Percentiles rank a stretch among this genome's conserved stretches.
phyloP scores from a whole-genome alignment of 805 yeast species.

The Nakazawaea laoshanensis region DNA sequence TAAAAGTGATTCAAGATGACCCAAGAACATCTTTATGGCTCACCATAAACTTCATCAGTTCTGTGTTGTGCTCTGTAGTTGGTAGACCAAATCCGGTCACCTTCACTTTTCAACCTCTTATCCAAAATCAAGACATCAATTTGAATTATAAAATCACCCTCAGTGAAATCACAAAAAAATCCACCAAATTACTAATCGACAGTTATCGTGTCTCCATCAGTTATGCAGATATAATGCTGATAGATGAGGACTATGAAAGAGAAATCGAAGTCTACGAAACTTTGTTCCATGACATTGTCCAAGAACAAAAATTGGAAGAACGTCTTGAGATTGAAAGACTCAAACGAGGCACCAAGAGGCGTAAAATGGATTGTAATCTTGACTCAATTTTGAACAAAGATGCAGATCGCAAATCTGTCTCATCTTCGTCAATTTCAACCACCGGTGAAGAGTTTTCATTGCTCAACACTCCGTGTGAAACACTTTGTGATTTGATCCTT shows the following conservation, averaged over 20 bases:
- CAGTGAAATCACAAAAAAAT: slow-evolving; percentile 38
- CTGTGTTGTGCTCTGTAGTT: slow-evolving; percentile 39
- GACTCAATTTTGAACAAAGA: slow-evolving; percentile 12
- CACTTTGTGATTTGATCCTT: slow-evolving; percentile 35
- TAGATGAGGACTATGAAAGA: slow-evolving; percentile 31
- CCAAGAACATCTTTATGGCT: slow-evolving; percentile 41
- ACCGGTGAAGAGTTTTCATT: slow-evolving; percentile 16
- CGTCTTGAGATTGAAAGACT: slow-evolving; percentile 4
- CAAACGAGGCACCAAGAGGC: slow-evolving; percentile 11
- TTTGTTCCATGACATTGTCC: slow-evolving; percentile 18
- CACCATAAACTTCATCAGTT: slow-evolving; percentile 36
- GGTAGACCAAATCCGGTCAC: slow-evolving; percentile 51
- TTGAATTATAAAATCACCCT: slow-evolving; percentile 36
- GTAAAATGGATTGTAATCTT: slow-evolving; percentile 11
- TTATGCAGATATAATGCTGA: slow-evolving; percentile 28
- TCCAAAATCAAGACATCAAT: slow-evolving; percentile 23
- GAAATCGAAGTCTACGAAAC: slow-evolving; percentile 30
- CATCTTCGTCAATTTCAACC: slow-evolving; percentile 19
- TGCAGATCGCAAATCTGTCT: slow-evolving; percentile 16
- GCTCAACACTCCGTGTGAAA: slow-evolving; percentile 23
- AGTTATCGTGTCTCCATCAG: slow-evolving; percentile 38
- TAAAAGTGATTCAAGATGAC: slow-evolving; percentile 20
- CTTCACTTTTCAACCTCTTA: slow-evolving; percentile 24
- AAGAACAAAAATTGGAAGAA: slow-evolving; percentile 12
- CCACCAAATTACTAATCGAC: slow-evolving; percentile 43